Conservation (phyloP, 2,329 filamentous ascomycete species). For the Aspergillus flavus region DNA sequence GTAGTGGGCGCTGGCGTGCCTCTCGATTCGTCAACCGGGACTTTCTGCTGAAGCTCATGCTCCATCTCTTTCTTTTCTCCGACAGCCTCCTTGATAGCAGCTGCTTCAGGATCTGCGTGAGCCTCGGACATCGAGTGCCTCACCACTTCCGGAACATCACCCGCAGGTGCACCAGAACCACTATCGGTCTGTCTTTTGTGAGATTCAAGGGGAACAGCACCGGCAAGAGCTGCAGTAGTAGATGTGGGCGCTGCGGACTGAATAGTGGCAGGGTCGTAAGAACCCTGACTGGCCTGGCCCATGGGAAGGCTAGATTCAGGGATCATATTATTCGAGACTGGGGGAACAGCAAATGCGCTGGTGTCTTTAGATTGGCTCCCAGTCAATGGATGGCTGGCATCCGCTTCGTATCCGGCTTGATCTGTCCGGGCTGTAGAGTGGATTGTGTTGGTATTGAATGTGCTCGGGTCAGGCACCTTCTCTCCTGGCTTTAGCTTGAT, state of each 20-base stretch:
- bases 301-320: conserved; percentile 83
- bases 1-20: conserved; percentile 44
- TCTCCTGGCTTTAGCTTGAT: conserved; percentile 78
- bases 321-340: conserved; percentile 66
- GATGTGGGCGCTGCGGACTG: conserved; percentile 54
- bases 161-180: conserved; percentile 18
- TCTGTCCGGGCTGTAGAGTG: conserved; percentile 68
- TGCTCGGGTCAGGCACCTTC: conserved; percentile 69
- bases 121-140: conserved; percentile 52
- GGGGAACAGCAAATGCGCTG: conserved; percentile 54
- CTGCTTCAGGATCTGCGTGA: conserved; percentile 69
- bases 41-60: conserved; percentile 66
- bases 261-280: conserved; percentile 55
- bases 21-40: conserved; percentile 38
- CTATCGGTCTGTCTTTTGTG: conserved; percentile 26
- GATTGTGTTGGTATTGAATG: conserved; percentile 70
- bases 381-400: conserved; percentile 54
- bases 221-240: conserved; percentile 50
- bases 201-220: conserved; percentile 46
- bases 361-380: conserved; percentile 36
- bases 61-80: conserved; percentile 76
- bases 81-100: conserved; percentile 68
- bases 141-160: conserved; percentile 48
- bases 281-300: conserved; percentile 43
- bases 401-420: conserved; percentile 83